Evolutionary conservation across 768 basidiomycete species (phyloP).

Genomic region (Clitopilus passeckerianus): DNA sequence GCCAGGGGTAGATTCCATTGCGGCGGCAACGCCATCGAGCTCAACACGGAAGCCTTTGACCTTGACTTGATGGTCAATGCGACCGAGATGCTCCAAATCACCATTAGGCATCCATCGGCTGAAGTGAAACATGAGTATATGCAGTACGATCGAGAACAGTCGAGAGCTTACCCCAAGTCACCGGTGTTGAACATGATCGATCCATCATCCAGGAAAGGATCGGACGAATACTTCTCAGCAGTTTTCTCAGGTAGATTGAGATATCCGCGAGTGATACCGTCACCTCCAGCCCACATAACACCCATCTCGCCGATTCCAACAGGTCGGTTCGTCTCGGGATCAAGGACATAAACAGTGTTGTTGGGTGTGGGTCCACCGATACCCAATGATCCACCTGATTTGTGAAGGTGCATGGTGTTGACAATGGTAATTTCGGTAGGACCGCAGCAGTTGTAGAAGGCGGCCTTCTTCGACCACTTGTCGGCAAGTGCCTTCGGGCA

Average conservation of each 20-base stretch:
- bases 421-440: constrained; percentile 55
- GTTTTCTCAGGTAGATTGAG: constrained; percentile 52
- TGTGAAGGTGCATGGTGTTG: constrained; percentile 45
- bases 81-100: constrained; percentile 50
- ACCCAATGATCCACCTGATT: constrained; percentile 29
- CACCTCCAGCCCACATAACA: constrained; percentile 61
- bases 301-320: constrained; percentile 25
- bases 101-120: constrained; percentile 49
- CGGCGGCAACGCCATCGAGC: constrained; percentile 55
- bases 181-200: constrained; percentile 63
- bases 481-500: constrained; percentile 43
- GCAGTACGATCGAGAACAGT: neutral
- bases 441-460: constrained; percentile 49
- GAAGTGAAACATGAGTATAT: neutral
- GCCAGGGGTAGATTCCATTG: constrained; percentile 36
- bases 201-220: constrained; percentile 45
- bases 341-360: constrained; percentile 35
- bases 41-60: constrained; percentile 65
- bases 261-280: constrained; percentile 54
- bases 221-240: constrained; percentile 40
- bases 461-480: constrained; percentile 33
- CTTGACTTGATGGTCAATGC: constrained; percentile 62
- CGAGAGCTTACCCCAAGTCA: constrained; percentile 36
- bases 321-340: constrained; percentile 27
- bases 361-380: constrained; percentile 51